Evolutionary conservation across 371 early-diverging fungal genomes (phyloP), one percentile per base, ranked within the genome.

Genomic region (Zychaea mexicana): DNA sequence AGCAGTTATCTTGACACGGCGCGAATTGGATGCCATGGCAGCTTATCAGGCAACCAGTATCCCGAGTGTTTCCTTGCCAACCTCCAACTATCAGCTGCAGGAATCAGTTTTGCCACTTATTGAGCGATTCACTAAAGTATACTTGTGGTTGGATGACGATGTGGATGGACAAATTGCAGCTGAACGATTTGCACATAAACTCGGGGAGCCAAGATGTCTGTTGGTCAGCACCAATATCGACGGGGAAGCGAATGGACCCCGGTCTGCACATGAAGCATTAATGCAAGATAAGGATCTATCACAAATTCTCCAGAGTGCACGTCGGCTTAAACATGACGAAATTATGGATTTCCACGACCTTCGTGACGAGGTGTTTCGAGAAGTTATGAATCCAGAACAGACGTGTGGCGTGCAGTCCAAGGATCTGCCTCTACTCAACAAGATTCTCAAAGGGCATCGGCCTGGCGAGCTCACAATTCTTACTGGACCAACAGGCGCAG

Each of bases 401-500:
- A 84, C 85, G 31, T 68, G 76, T 49, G 92, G 92, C 26, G 85
- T 91, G 0, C 83, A 82, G 57, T 83, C 83, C 32, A 79, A 28
- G 0, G 85, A 87, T 60, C 61, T 92, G 12, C 90, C 90, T 1
- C 79, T 68, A 6, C 76, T 87, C 57, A 91, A 88, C 64, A 42
- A 70, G 6, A 75, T 88, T n/a, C 70, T 89, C 12, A 92, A 92
- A 70, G 92, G 92, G 0, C 85, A 89, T 73, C 83, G 92, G 12
- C 84, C 86, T 0, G 92, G 92, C 45, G 92, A 92, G 70, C 68
- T 92, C 53, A 90, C 91, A 0, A 85, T 92, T 33, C 66, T 91
- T 58, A 91, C 90, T 22, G 93, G 93, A 0, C 80, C 92, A 0
- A 92, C 93, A 0, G 93, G 93, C 2, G 70, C 79, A 7, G 93